Evolutionary conservation across 2,329 filamentous ascomycete species (phyloP), one percentile per base, ranked within the genome.

Genomic region (Paraconiothyrium brasiliense): DNA sequence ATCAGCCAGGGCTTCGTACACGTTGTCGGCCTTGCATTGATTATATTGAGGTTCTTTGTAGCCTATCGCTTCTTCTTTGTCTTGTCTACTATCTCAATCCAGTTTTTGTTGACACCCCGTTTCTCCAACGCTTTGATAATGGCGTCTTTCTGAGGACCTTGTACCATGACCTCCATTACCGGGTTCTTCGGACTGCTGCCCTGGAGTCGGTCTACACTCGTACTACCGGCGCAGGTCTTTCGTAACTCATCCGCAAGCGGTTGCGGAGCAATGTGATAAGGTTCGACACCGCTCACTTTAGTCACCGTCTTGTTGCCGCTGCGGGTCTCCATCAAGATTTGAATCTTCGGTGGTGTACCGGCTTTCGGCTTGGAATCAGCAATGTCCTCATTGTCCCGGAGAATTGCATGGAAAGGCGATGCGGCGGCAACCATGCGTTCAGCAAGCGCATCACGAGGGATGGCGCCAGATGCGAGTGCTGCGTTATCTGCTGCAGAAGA

Each of bases 221-320:
- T 89, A 60, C 85, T 87, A n/a, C 89, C 88, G 2, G 89, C 89
- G 71, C 89, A 91, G 35, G 86, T 85, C 78, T 89, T 90, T 69
- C 89, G 83, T 68, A 91, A 70, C 72, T 91, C 89, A 61, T 90
- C 89, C 1, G 88, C 87, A 57, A 91, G 78, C 1, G 85, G 77
- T 49, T 84, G 83, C 0, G 89, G 86, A 20, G 85, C 82, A 47
- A 91, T 85, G 30, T 85, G 84, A 67, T 89, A 91, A 0, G 83
- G 77, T 68, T 91, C 89, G 34, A 91, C 71, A 3, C 87, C 87
- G 16, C 82, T 84, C 1, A 90, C 80, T 67, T 86, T 88, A 3
- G 89, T 90, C 2, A 88, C 86, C 2, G 85, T 87, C 76, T 91
- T 91, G 59, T 87, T 88, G 8, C 88, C 88, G 22, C 84, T 86